Evolutionary conservation across 1,139 yeast species (phyloP).

Genomic region (Petasospora rhodanensis): DNA sequence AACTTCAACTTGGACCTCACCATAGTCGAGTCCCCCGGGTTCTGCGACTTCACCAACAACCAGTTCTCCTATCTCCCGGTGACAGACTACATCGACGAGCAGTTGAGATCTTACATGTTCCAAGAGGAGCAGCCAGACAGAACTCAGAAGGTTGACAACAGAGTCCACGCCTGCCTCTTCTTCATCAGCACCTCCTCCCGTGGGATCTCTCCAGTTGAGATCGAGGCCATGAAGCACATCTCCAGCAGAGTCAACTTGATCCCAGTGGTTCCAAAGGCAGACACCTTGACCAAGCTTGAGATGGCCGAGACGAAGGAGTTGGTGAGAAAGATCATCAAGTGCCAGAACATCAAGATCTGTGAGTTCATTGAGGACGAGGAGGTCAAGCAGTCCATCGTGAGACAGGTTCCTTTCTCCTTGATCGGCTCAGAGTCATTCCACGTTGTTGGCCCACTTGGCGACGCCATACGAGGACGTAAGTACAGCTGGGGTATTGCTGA

Average conservation of each 20-base stretch:
- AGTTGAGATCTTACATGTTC: constrained; percentile 51
- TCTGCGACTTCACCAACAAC: constrained; percentile 68
- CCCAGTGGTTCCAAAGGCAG: constrained; percentile 76
- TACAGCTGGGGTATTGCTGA: constrained; percentile 76
- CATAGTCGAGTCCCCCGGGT: constrained; percentile 72
- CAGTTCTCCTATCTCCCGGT: constrained; percentile 55
- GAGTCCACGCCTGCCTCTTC: constrained; percentile 77
- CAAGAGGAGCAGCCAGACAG: constrained; percentile 75
- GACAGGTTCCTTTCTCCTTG: constrained; percentile 54
- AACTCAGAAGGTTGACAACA: constrained; percentile 40
- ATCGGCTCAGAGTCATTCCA: constrained; percentile 44
- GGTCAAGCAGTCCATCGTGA: constrained; percentile 28
- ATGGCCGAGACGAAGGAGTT: constrained; percentile 38
- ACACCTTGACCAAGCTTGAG: constrained; percentile 47
- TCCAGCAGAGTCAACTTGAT: constrained; percentile 63
- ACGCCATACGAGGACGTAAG: constrained; percentile 47
- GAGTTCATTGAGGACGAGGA: constrained; percentile 44
- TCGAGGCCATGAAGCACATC: constrained; percentile 64
- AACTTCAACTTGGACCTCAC: constrained; percentile 48
- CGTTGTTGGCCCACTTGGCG: constrained; percentile 29
- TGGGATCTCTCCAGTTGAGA: constrained; percentile 55
- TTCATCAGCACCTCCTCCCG: constrained; percentile 57
- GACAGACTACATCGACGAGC: constrained; percentile 55
- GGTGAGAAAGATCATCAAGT: constrained; percentile 40
- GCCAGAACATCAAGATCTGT: constrained; percentile 53